These are phyloP conservation scores for Candida loeiensis DNA, from an alignment of 805 yeast species.

Conservation along the genomic window DNA sequence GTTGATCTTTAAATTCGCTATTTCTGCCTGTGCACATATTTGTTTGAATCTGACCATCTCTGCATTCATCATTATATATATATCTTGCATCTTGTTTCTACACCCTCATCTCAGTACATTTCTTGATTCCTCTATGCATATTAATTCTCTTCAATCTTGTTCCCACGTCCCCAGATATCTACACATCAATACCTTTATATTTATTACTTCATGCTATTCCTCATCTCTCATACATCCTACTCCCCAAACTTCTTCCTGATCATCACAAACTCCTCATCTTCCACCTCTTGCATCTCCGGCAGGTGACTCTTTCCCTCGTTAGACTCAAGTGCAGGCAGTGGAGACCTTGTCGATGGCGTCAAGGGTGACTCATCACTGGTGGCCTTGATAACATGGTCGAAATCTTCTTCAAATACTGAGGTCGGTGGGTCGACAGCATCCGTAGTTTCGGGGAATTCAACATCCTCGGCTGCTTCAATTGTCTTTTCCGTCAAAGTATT, in stretches of 20 bases:
- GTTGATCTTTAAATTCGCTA: too few relatives aligned
- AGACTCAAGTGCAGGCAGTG: neutral
- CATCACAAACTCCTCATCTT: constrained; percentile 34
- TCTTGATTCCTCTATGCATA: neutral
- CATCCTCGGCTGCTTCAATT: neutral
- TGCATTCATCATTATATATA: too few relatives aligned
- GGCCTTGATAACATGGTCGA: constrained; percentile 5
- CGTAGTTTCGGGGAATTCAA: too few relatives aligned
- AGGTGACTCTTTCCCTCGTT: neutral
- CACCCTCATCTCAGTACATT: too few relatives aligned
- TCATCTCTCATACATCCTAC: neutral
- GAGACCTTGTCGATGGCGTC: constrained; percentile 4
- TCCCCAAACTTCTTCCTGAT: constrained; percentile 31
- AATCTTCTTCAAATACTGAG: too few relatives aligned
- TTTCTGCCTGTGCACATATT: too few relatives aligned
- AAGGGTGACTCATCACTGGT: constrained; percentile 4
- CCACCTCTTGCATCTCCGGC: constrained; percentile 28
- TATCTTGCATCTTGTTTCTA: too few relatives aligned
- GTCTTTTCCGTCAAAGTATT: too few relatives aligned
- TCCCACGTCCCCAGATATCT: too few relatives aligned
- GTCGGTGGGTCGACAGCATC: too few relatives aligned
- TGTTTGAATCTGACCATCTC: too few relatives aligned
- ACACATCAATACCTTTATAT: too few relatives aligned
- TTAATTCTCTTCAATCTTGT: neutral
- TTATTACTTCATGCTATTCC: neutral